These are phyloP conservation scores for Pleurotus ostreatus DNA, from an alignment of 768 basidiomycete genomes.

Conservation along the genomic window DNA sequence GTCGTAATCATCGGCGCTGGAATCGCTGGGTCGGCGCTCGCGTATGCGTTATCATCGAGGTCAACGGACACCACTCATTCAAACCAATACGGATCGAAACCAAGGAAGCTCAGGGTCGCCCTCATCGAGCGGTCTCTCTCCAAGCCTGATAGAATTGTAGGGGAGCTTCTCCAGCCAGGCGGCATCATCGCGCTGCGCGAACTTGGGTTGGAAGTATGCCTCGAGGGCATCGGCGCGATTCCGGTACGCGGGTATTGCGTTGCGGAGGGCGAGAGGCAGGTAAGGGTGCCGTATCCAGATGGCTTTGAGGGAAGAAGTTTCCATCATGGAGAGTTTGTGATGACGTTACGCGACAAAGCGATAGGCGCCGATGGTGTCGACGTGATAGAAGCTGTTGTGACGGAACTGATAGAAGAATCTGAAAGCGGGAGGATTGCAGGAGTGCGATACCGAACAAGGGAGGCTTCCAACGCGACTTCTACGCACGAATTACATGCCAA, in stretches of 20 bases:
- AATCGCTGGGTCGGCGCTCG: constrained; percentile 83
- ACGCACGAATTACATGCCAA: constrained; percentile 51
- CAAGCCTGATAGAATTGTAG: constrained; percentile 97
- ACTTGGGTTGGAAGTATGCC: constrained; percentile 70
- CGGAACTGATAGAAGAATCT: constrained; percentile 63
- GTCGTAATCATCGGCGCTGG: constrained; percentile 91
- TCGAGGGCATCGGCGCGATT: constrained; percentile 86
- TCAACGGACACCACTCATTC: constrained; percentile 14
- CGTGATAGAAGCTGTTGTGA: constrained; percentile 83
- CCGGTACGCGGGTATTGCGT: constrained; percentile 85
- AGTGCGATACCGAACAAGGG: constrained; percentile 53
- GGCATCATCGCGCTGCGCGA: constrained; percentile 72
- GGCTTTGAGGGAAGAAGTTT: constrained; percentile 76
- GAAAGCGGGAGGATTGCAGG: constrained; percentile 54
- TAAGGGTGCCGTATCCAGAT: constrained; percentile 87
- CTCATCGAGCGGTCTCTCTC: constrained; percentile 88
- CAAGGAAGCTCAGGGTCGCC: constrained; percentile 67
- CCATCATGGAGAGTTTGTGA: constrained; percentile 91
- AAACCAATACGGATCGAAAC: constrained; percentile 12
- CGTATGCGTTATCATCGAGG: constrained; percentile 71
- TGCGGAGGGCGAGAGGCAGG: constrained; percentile 55
- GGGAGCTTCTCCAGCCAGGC: constrained; percentile 95
- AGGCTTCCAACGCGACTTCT: constrained; percentile 25
- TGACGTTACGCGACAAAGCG: constrained; percentile 68
- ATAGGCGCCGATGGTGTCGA: constrained; percentile 50